Base-by-base conservation (phyloP, 2,329 filamentous ascomycete species). In the Eutypa lata region DNA sequence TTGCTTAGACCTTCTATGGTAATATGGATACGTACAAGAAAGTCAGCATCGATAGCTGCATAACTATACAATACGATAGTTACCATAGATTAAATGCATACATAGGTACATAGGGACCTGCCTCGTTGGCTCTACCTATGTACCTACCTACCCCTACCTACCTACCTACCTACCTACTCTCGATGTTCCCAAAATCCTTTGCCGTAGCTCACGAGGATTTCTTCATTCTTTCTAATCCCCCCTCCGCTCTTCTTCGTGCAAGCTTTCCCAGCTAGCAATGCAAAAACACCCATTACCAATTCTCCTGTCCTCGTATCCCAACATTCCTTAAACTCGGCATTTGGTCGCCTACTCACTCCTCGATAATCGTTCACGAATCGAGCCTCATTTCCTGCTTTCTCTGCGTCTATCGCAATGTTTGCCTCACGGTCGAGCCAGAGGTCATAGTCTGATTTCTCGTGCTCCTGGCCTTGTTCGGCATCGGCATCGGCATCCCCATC, bases 301-400 rank as follows among this genome's bases (percentile, higher is more conserved):
- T 85, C 75, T 4, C 73, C 71, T 47, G 72, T 75, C 22, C 73
- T 65, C 58, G 68, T 67, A 65, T 83, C 81, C 81, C 82, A 86
- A 2, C 77, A 78, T 57, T 80, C 78, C 42, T 71, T 73, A 59
- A 86, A 87, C 70, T 84, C 82, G 7, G 81, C 80, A 55, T 84
- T 84, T 1, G 81, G 73, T 53, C 75, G 68, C 47, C 69, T 72
- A 13, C 71, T 71, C 2, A 87, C 75, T 3, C 84, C 83, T 7
- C 85, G 74, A 60, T 83, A 88, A 67, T 88, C 85, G 62, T 88
- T 88, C 45, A 87, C 76, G 59, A 86, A 88, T 10, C 85, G 73
- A 2, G 80, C 84, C 70, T 88, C 85, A 61, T 87, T 88, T 11
- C 84, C 84, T 50, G 68, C 69, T 37, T 64, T 65, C 16, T 73